Percentiles rank a stretch among this genome's conserved stretches.
These are phyloP conservation scores for Parathielavia appendiculata DNA, from an alignment of 495 filamentous ascomycete species.

Conservation along the genomic window DNA sequence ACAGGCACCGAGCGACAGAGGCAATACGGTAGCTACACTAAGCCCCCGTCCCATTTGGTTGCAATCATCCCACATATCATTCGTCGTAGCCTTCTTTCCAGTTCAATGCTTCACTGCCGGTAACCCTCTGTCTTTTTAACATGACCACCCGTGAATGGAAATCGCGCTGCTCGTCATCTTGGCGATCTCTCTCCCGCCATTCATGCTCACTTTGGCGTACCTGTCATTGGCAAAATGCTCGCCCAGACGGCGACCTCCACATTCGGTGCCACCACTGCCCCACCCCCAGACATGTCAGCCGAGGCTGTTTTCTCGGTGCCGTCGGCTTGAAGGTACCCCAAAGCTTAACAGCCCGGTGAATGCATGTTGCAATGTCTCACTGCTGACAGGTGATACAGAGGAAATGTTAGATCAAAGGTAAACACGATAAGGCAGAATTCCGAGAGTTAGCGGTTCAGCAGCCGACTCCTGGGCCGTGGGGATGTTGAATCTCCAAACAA, in stretches of 20 bases:
- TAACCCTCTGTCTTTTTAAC: too few species aligned
- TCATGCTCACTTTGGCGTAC: too few species aligned
- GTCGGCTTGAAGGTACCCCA: neutral
- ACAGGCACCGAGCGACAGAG: too few species aligned
- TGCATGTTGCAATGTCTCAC: neutral
- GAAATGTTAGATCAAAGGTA: too few species aligned
- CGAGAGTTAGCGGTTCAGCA: too few species aligned
- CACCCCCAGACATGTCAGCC: constrained; percentile 16
- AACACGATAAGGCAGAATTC: neutral
- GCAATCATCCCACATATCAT: neutral
- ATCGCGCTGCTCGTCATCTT: neutral
- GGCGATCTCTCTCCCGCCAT: neutral
- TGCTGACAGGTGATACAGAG: too few species aligned
- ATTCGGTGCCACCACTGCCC: constrained; percentile 16
- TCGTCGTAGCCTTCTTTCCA: too few species aligned
- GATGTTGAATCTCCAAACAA: neutral
- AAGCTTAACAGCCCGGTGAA: neutral
- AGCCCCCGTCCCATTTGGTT: too few species aligned
- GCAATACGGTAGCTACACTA: too few species aligned
- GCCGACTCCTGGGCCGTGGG: neutral
- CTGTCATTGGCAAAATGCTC: too few species aligned
- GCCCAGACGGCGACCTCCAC: neutral
- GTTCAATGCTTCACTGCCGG: too few species aligned
- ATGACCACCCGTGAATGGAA: neutral
- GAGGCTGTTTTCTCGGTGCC: constrained; percentile 17